phyloP scores from a whole-genome alignment of 2,329 filamentous ascomycete genomes.

The Fusarium virguliforme region DNA sequence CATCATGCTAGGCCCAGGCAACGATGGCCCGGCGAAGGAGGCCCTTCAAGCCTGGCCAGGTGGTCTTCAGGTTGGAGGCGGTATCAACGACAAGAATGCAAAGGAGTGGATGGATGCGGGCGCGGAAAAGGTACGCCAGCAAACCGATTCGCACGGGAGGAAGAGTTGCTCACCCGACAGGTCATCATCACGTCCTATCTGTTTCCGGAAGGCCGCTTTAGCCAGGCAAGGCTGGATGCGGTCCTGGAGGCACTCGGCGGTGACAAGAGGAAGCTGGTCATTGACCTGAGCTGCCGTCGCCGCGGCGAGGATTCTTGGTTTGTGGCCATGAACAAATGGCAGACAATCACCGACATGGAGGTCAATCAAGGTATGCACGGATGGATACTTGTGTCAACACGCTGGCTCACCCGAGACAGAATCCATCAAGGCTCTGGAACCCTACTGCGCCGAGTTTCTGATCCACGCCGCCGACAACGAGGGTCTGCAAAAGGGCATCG shows the following conservation, averaged over 20 bases:
- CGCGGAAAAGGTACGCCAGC: slow-evolving; percentile 82
- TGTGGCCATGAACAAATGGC: slow-evolving; percentile 99
- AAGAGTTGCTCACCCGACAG: slow-evolving; percentile 64
- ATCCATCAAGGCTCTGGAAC: slow-evolving; percentile 84
- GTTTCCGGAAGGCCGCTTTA: slow-evolving; percentile 89
- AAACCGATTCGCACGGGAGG: slow-evolving; percentile 3
- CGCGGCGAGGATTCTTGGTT: slow-evolving; percentile 84
- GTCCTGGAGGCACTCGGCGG: slow-evolving; percentile 81
- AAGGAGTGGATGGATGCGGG: slow-evolving; percentile 88
- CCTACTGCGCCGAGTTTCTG: slow-evolving; percentile 95
- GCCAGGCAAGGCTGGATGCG: slow-evolving; percentile 80
- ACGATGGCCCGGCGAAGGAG: slow-evolving; percentile 83
- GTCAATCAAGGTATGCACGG: slow-evolving; percentile 80
- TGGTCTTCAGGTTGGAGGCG: slow-evolving; percentile 92
- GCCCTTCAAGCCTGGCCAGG: slow-evolving; percentile 84
- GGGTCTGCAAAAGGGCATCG: slow-evolving; percentile 91
- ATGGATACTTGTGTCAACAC: slow-evolving; percentile 4
- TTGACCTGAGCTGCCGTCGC: slow-evolving; percentile 92
- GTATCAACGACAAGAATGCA: slow-evolving; percentile 90
- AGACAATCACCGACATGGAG: slow-evolving; percentile 97
- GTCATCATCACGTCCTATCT: slow-evolving; percentile 98
- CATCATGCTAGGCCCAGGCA: slow-evolving; percentile 95
- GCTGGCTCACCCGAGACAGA: slow-evolving; percentile 65
- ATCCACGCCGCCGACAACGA: slow-evolving; percentile 98
- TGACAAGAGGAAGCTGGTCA: slow-evolving; percentile 86